Evolutionary conservation across 2,329 filamentous ascomycete genomes (phyloP).

Genomic region (Colletotrichum coccodes): DNA sequence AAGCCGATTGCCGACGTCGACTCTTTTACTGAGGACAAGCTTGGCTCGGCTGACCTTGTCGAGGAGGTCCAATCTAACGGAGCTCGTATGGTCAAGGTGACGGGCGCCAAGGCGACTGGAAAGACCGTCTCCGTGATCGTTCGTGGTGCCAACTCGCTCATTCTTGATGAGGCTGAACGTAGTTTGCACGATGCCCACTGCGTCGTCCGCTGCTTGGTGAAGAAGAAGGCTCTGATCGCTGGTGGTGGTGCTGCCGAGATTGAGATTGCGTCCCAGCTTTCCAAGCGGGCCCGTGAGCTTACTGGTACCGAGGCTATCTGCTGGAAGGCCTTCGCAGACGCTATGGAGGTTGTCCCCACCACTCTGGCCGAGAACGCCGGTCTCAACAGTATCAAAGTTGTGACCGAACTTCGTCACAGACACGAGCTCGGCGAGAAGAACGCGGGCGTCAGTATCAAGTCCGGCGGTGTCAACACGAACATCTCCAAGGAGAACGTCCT

Average conservation of each 20-base stretch:
- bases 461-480: constrained; percentile 94
- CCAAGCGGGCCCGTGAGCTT: constrained; percentile 83
- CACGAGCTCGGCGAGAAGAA: constrained; percentile 96
- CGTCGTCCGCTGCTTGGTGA: constrained; percentile 95
- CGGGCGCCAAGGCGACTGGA: constrained; percentile 83
- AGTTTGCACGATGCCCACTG: constrained; percentile 97
- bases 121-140: constrained; percentile 96
- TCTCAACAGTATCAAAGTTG: constrained; percentile 98
- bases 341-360: constrained; percentile 95
- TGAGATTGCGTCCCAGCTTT: constrained; percentile 89
- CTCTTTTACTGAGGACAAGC: constrained; percentile 98
- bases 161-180: constrained; percentile 96
- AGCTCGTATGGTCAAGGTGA: constrained; percentile 93
- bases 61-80: constrained; percentile 91
- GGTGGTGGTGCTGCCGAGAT: constrained; percentile 97
- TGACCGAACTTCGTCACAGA: constrained; percentile 92
- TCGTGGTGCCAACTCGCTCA: constrained; percentile 91
- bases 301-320: constrained; percentile 96
- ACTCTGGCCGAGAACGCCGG: constrained; percentile 98
- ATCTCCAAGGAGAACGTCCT: constrained; percentile 97
- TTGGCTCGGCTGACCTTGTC: constrained; percentile 91
- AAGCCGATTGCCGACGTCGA: constrained; percentile 99
- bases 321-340: constrained; percentile 99
- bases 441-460: constrained; percentile 98
- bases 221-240: constrained; percentile 99